Evolutionary conservation across 345 rosid genomes (phyloP).

Genomic region (Streptanthus diversifolius): DNA sequence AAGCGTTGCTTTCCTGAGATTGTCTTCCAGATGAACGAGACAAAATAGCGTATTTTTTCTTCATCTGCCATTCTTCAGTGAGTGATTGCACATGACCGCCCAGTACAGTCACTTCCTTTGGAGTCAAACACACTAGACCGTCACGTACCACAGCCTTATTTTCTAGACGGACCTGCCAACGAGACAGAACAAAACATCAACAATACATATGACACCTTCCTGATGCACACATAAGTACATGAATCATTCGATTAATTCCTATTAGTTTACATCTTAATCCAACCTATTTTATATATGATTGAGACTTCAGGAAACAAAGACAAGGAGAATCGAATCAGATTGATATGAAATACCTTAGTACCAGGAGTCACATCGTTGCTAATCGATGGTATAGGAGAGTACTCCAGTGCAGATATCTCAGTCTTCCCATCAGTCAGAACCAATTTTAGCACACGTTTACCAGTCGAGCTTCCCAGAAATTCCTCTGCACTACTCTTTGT

Average conservation of each 20-base stretch:
- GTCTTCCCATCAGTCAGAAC: conserved; percentile 66
- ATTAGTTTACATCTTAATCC: not conserved
- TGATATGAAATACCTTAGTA: conserved; percentile 57
- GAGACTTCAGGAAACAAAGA: not conserved
- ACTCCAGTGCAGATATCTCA: conserved; percentile 75
- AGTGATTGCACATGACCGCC: conserved; percentile 86
- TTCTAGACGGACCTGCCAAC: conserved; percentile 71
- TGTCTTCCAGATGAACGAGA: conserved; percentile 52
- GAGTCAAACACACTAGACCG: conserved; percentile 68
- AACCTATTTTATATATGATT: not conserved
- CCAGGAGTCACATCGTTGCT: conserved; percentile 67
- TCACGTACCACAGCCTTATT: conserved; percentile 57
- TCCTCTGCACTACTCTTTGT: conserved; percentile 62
- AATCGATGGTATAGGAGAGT: conserved; percentile 51
- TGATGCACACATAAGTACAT: not conserved
- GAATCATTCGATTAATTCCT: not conserved
- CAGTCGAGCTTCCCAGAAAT: conserved; percentile 44
- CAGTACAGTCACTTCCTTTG: conserved; percentile 53
- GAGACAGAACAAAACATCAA: not conserved
- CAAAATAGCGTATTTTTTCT: conserved; percentile 55
- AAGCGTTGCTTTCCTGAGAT: conserved; percentile 45
- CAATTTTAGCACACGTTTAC: conserved; percentile 56
- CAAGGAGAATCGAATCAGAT: not conserved
- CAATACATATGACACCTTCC: not conserved
- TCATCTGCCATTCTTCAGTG: conserved; percentile 89